Percentiles rank a stretch among this genome's conserved stretches.
phyloP scores from a whole-genome alignment of 306 rosid species.

The Trifolium subterraneum region DNA sequence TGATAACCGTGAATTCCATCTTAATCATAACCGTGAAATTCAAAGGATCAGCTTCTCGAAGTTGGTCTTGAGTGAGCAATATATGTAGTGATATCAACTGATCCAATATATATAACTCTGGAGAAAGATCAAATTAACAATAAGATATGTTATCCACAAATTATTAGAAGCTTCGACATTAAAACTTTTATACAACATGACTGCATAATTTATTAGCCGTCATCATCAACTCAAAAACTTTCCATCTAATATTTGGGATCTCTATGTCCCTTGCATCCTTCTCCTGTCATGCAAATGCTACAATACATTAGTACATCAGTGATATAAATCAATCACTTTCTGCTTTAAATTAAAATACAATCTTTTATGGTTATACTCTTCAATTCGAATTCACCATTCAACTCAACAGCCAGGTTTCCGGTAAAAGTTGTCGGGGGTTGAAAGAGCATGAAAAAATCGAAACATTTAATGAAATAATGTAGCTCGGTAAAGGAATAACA shows the following conservation, averaged over 20 bases:
- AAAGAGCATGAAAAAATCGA: conserved; percentile 23
- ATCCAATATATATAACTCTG: conserved; percentile 97
- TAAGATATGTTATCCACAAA: conserved; percentile 36
- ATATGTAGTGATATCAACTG: conserved; percentile 80
- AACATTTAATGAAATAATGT: conserved; percentile 23
- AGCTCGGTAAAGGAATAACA: neutral
- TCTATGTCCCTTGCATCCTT: conserved; percentile 99
- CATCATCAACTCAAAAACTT: conserved; percentile 97
- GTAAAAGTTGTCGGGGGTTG: neutral
- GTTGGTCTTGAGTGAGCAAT: conserved; percentile 98
- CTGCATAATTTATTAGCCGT: conserved; percentile 55
- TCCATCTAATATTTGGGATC: conserved; percentile 99
- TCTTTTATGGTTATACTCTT: neutral
- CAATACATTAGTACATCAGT: conserved; percentile 30
- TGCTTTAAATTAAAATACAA: conserved; percentile 29
- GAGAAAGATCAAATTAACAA: conserved; percentile 24
- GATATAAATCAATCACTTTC: conserved; percentile 22
- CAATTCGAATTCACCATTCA: conserved; percentile 22
- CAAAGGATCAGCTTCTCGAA: conserved; percentile 98
- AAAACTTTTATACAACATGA: conserved; percentile 26
- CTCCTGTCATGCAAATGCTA: conserved; percentile 67
- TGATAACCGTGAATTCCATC: too few relatives aligned
- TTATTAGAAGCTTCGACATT: conserved; percentile 33
- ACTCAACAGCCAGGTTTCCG: conserved; percentile 21
- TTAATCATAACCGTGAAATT: too few relatives aligned